These are phyloP conservation scores for Phialophora verrucosa DNA, from an alignment of 2,329 filamentous ascomycete genomes.

Conservation along the genomic window DNA sequence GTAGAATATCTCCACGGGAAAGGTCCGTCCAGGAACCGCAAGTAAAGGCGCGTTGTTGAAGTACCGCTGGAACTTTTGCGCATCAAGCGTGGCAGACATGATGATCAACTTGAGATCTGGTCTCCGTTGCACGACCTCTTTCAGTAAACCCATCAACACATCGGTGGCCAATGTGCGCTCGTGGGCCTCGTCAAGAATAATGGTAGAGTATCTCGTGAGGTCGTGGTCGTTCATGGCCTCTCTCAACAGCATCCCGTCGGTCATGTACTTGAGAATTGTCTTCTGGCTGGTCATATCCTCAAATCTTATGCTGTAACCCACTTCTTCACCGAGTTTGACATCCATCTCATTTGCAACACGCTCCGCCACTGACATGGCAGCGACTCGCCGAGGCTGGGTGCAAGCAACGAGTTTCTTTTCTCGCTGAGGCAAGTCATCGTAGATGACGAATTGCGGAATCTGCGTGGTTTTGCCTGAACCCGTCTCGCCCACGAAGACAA, in stretches of 20 bases:
- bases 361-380: slow-evolving; percentile 97
- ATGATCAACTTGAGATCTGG: slow-evolving; percentile 97
- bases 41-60: slow-evolving; percentile 93
- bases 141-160: slow-evolving; percentile 94
- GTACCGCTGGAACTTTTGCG: slow-evolving; percentile 96
- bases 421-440: slow-evolving; percentile 89
- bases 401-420: slow-evolving; percentile 91
- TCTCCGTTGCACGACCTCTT: slow-evolving; percentile 81
- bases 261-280: slow-evolving; percentile 99
- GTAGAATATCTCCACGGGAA: slow-evolving; percentile 98
- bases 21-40: slow-evolving; percentile 90
- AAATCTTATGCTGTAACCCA: slow-evolving; percentile 98
- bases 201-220: slow-evolving; percentile 90
- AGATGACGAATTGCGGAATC: slow-evolving; percentile 97
- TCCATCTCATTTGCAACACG: slow-evolving; percentile 98
- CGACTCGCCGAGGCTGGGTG: slow-evolving; percentile 96
- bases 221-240: slow-evolving; percentile 97
- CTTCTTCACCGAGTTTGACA: slow-evolving; percentile 87
- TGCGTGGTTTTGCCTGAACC: slow-evolving; percentile 99
- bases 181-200: slow-evolving; percentile 98
- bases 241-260: slow-evolving; percentile 95
- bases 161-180: slow-evolving; percentile 96
- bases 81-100: slow-evolving; percentile 97
- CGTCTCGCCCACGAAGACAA: slow-evolving; percentile 98
- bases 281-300: slow-evolving; percentile 89